Evolutionary conservation across 78 protist genomes (phyloP).

Genomic region (Dictyostelium firmibasis): DNA sequence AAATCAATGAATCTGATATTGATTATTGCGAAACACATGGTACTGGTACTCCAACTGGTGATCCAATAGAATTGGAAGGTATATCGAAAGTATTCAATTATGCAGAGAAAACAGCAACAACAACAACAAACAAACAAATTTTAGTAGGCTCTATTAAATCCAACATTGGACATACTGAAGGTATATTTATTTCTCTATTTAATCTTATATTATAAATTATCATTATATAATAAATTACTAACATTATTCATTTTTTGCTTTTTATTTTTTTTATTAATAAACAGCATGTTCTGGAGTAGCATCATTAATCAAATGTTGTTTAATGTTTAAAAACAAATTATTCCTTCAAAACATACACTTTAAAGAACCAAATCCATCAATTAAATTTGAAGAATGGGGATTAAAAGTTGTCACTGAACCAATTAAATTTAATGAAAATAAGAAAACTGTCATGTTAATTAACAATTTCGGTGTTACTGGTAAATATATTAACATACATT

Average conservation of each 20-base stretch:
- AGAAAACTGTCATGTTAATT: neutral
- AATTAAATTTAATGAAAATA: neutral
- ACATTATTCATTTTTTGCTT: neutral
- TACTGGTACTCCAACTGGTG: slow-evolving; percentile 86
- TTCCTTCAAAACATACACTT: slow-evolving; percentile 57
- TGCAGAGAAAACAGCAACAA: neutral
- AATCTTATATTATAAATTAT: neutral
- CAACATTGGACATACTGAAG: neutral
- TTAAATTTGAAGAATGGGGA: slow-evolving; percentile 35
- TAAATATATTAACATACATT: neutral
- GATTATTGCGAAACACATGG: slow-evolving; percentile 73
- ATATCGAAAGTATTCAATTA: slow-evolving; percentile 20
- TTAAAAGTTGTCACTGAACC: slow-evolving; percentile 48
- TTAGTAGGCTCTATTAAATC: neutral
- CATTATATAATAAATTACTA: neutral
- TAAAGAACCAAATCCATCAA: slow-evolving; percentile 57
- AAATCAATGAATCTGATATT: slow-evolving; percentile 2
- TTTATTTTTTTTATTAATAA: too few species aligned
- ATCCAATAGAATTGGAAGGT: slow-evolving; percentile 69
- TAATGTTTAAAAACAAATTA: slow-evolving; percentile 48
- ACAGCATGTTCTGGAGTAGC: slow-evolving; percentile 17
- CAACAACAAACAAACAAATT: neutral
- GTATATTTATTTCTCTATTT: neutral
- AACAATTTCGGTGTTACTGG: slow-evolving; percentile 88
- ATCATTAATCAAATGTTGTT: slow-evolving; percentile 49